Evolutionary conservation across 352 stramenopile species (phyloP), one percentile per base, ranked within the genome.

Genomic region (Phytophthora europaea): DNA sequence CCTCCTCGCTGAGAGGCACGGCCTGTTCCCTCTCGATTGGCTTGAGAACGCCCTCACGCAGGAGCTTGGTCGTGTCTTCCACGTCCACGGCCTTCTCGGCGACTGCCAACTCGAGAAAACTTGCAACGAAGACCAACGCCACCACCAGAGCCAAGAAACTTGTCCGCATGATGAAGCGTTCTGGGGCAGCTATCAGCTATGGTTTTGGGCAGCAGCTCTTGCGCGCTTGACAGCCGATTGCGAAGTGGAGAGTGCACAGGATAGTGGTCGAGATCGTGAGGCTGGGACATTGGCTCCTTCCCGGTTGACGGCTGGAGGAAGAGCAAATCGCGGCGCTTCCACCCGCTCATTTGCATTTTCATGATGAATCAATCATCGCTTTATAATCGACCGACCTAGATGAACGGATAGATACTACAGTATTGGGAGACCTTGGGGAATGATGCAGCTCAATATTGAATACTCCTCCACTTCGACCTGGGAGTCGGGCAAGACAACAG

Each of bases 231-330:
- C 31, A 58, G 63, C 38, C 52, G 34, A 58, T 60, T 65, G 31
- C 34, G 55, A 71, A 71, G 45, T 71, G 55, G 57, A 13, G 51
- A 43, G 10, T 54, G 62, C 9, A 28, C 51, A 52, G 33, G 26
- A 31, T 48, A 33, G 34, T 28, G 61, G 58, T 47, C 47, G 36
- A 52, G 63, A 70, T 70, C 56, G 53, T 70, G 53, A 65, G 28
- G 63, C 8, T 48, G 33, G 22, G 28, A 18, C 12, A 54, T 60
- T 54, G 64, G 45, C 18, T 67, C 31, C 16, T 38, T 58, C 12
- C 20, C 61, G 50, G 50, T 61, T 61, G 50, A 6, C 23, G 22
- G 23, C 47, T 45, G 33, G 15, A 53, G 22, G 22, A 26, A 23
- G 48, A 33, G 34, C 50, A 61, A 67, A 67, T 67, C 60, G n/a